Evolutionary conservation across 1,139 yeast genomes (phyloP).

Genomic region (Groenewaldozyma sp.): DNA sequence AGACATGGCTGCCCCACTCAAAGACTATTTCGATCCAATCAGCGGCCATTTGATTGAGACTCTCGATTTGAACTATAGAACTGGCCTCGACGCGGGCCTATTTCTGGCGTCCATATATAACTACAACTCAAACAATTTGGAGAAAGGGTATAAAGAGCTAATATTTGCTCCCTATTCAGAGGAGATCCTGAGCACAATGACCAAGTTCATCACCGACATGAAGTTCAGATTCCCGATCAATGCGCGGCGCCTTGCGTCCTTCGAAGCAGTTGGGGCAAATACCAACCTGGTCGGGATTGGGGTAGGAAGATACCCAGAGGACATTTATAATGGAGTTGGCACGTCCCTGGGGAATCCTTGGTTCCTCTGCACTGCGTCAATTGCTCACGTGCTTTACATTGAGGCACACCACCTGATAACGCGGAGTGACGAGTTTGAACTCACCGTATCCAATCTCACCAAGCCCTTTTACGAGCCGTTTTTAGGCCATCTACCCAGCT

Average conservation of each 20-base stretch:
- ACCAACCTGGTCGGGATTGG: conserved; percentile 46
- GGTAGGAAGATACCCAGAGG: conserved; percentile 91
- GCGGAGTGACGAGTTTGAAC: conserved; percentile 25
- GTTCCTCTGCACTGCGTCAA: conserved; percentile 82
- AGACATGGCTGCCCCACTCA: conserved; percentile 34
- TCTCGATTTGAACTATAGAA: conserved; percentile 44
- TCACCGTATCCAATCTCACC: conserved; percentile 24
- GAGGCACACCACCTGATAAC: conserved; percentile 30
- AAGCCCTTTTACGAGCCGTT: conserved; percentile 21
- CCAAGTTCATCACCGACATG: conserved; percentile 47
- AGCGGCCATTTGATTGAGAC: conserved; percentile 60
- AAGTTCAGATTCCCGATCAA: conserved; percentile 67
- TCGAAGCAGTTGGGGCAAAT: conserved; percentile 15
- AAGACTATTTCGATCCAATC: conserved; percentile 24
- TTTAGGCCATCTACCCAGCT: conserved; percentile 11
- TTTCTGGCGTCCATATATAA: conserved; percentile 48
- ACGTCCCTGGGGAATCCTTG: conserved; percentile 85
- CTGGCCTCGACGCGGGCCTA: conserved; percentile 75
- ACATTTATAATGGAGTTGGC: conserved; percentile 73
- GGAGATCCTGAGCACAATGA: conserved; percentile 22
- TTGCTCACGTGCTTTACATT: conserved; percentile 47
- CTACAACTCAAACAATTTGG: conserved; percentile 48
- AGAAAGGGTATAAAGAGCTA: conserved; percentile 18
- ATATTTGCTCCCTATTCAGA: conserved; percentile 22
- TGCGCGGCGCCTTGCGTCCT: conserved; percentile 35